Conservation (phyloP, 768 basidiomycete genomes). For the Suillus luteus region DNA sequence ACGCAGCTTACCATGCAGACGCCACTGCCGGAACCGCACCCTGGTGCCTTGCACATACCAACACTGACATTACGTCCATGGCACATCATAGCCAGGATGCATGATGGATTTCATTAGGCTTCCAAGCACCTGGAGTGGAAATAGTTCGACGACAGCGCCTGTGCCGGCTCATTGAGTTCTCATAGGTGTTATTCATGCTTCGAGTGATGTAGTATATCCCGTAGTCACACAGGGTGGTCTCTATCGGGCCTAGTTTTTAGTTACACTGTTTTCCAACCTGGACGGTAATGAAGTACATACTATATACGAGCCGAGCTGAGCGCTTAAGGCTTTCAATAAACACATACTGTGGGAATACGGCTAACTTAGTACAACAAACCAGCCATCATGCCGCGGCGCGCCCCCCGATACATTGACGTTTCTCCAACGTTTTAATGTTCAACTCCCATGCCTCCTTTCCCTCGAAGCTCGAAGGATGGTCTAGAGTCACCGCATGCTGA, state of each 20-base stretch:
- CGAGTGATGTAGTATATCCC: not conserved
- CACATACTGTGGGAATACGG: not conserved
- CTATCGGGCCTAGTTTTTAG: not conserved
- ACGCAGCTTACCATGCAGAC: not conserved
- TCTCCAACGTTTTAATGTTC: not conserved
- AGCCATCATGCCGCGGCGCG: not conserved
- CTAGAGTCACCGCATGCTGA: not conserved
- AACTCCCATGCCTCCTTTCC: not conserved
- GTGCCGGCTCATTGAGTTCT: not conserved
- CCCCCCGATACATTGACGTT: not conserved
- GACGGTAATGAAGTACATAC: too few species aligned
- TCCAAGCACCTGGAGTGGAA: not conserved
- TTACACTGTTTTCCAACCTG: too few species aligned
- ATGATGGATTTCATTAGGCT: not conserved
- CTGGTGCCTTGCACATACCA: not conserved
- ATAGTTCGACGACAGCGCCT: not conserved
- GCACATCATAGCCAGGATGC: not conserved
- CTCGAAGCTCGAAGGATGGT: not conserved
- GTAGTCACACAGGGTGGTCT: not conserved
- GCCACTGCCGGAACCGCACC: not conserved
- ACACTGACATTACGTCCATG: not conserved
- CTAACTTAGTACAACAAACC: not conserved
- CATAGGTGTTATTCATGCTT: not conserved
- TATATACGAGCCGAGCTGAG: too few species aligned
- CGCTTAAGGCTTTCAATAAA: not conserved